These are phyloP conservation scores for Boletus pseudopeckii DNA, from an alignment of 768 basidiomycete genomes.

Conservation along the genomic window DNA sequence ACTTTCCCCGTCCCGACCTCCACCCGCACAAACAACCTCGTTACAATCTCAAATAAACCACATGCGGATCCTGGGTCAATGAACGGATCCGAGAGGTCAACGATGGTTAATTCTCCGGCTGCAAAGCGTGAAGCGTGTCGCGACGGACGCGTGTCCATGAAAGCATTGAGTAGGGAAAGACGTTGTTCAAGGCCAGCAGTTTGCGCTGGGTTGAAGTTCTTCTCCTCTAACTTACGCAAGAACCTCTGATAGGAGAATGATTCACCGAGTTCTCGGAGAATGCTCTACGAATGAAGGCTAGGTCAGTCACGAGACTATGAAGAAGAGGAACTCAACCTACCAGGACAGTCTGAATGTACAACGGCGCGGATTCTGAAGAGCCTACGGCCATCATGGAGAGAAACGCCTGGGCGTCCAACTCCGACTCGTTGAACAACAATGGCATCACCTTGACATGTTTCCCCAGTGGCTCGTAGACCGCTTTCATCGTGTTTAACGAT, in stretches of 20 bases:
- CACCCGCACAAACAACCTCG: conserved; percentile 56
- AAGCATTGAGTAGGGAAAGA: conserved; percentile 52
- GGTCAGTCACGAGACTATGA: neutral
- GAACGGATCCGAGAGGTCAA: conserved; percentile 69
- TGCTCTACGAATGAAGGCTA: conserved; percentile 34
- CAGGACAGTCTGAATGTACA: conserved; percentile 64
- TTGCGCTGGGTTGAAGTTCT: conserved; percentile 54
- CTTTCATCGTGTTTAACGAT: conserved; percentile 52
- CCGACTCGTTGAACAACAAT: conserved; percentile 49
- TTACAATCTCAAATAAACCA: conserved; percentile 61
- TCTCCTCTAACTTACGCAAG: conserved; percentile 37
- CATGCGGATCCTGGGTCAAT: conserved; percentile 62
- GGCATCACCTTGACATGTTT: conserved; percentile 46
- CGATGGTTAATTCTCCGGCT: conserved; percentile 54
- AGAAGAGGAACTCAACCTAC: conserved; percentile 33
- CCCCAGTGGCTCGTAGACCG: conserved; percentile 49
- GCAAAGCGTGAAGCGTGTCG: conserved; percentile 38
- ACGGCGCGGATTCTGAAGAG: conserved; percentile 51
- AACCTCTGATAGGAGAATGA: conserved; percentile 50
- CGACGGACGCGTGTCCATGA: conserved; percentile 36
- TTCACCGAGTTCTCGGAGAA: conserved; percentile 59
- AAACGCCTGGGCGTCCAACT: conserved; percentile 62
- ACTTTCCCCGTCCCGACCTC: conserved; percentile 58
- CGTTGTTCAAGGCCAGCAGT: conserved; percentile 56
- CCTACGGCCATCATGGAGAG: conserved; percentile 68